Evolutionary conservation across 768 basidiomycete species (phyloP), one percentile per base, ranked within the genome.

Genomic region (Neoboletus magnificus): DNA sequence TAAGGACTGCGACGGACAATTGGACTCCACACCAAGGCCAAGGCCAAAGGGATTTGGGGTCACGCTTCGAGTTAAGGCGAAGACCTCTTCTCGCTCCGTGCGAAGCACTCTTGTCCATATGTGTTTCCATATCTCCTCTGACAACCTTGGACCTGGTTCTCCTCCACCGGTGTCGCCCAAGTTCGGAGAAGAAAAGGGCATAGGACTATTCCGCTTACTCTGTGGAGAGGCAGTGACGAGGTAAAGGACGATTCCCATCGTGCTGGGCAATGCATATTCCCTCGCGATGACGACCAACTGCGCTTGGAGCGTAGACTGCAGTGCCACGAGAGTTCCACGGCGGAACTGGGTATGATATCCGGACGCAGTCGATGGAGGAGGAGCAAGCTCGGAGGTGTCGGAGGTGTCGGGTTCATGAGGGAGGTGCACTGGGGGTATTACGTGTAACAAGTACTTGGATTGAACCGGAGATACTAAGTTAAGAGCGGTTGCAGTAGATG

Each of bases 261-360:
- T 91, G 61, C 87, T 92, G 1, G 95, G 95, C 18, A 98, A 76
- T 3, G 91, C 90, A 65, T 94, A 98, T 72, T 98, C 95, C 71
- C 86, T 87, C 15, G 95, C 93, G 49, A 98, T 97, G 8, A 92
- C 89, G 22, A 78, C 77, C 11, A 97, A 74, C 68, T 97, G 95
- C 1, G 85, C 81, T 40, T 91, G 86, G 1, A 98, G 74, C 0
- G 87, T 91, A 6, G 93, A 78, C 66, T 94, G 84, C 0, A 98
- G 78, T 0, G 94, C 88, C 5, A 98, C 82, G 13, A 98, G 78
- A n/a, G 84, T 86, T 9, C 95, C 95, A 27, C 95, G 82, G 15
- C 82, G 82, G 66, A 91, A 91, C 48, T 89, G 86, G 18, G 81
- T 77, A 59, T 91, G 87, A 62, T 90, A 89, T n/a, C 87, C 87